Conservation (phyloP, 805 yeast genomes). For the Zygosaccharomyces pseudorouxii region DNA sequence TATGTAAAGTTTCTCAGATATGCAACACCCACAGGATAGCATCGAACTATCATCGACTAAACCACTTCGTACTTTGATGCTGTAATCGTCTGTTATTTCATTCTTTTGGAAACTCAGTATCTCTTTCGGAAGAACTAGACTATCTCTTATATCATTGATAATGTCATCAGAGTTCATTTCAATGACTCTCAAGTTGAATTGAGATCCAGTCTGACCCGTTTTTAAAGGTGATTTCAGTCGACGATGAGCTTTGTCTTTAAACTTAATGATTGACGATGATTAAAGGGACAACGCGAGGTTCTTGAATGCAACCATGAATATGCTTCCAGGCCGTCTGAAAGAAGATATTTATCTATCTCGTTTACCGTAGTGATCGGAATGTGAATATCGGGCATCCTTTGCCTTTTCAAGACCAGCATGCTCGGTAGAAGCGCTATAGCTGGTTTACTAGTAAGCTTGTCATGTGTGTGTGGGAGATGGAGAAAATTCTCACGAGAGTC, state of each 20-base stretch:
- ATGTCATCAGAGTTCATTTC: slow-evolving; percentile 12
- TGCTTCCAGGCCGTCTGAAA: too few relatives aligned
- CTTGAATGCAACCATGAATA: not conserved
- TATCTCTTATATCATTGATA: slow-evolving; percentile 24
- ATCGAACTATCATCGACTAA: slow-evolving; percentile 25
- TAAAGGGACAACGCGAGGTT: not conserved
- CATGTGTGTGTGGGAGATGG: too few relatives aligned
- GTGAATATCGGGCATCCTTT: too few relatives aligned
- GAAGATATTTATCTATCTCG: too few relatives aligned
- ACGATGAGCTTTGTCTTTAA: not conserved
- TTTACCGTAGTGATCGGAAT: too few relatives aligned
- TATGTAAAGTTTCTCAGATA: slow-evolving; percentile 20
- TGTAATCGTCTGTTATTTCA: slow-evolving; percentile 11
- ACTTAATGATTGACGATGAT: not conserved
- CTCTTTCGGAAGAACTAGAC: slow-evolving; percentile 27
- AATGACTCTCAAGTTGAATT: not conserved
- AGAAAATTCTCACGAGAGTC: too few relatives aligned
- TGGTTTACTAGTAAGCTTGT: too few relatives aligned
- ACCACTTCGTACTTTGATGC: slow-evolving; percentile 23
- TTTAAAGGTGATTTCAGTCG: not conserved
- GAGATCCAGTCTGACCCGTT: not conserved
- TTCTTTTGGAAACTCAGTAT: slow-evolving; percentile 16
- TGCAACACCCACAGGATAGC: slow-evolving; percentile 30
- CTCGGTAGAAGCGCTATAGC: too few relatives aligned
- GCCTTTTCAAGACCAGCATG: too few relatives aligned